Base-by-base conservation (phyloP, 345 rosid genomes). In the Eucalyptus victrix region DNA sequence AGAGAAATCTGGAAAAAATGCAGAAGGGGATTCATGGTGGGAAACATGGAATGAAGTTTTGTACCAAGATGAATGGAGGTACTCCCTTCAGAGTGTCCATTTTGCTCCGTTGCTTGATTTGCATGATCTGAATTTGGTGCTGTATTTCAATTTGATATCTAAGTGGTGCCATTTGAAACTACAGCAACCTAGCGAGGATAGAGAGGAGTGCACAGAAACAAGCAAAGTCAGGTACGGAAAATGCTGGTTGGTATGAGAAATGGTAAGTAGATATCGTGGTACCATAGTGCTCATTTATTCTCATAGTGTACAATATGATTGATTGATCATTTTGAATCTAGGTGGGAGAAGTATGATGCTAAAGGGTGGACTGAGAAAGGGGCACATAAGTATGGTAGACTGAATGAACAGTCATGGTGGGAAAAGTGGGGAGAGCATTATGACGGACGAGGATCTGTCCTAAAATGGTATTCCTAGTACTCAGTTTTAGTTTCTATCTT, bases 311-410 rank as follows among this genome's bases (percentile, higher is more conserved):
- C 47, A 21, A 21, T 21, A 40, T 76, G 85, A 21, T 40, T 40
- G 80, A 49, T 88, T 28, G 87, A 37, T 90, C 72, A 32, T 40
- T 86, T 90, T 88, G 83, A 76, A 40, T 91, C 81, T 91, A 98
- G 99, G 99, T 98, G 99, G 99, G 99, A 98, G 92, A 98, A 98
- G 91, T 98, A 98, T 60, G 99, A 98, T 93, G 99, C 98, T 56
- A 98, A 97, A 94, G 99, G 99, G 72, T 94, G 97, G 98, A 97
- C 99, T 42, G 99, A 98, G 94, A 98, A 98, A 92, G 99, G 99
- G 53, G 99, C 99, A 21, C 97, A 98, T 90, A 98, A 98, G 93
- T 96, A 97, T 88, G 99, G 99, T 89, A 94, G 97, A 92, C 92
- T 97, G 89, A 98, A 98, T 90, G 99, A 97, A 92, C 98, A 98